phyloP scores from a whole-genome alignment of 257 asterid species.

The Salvia hispanica region DNA sequence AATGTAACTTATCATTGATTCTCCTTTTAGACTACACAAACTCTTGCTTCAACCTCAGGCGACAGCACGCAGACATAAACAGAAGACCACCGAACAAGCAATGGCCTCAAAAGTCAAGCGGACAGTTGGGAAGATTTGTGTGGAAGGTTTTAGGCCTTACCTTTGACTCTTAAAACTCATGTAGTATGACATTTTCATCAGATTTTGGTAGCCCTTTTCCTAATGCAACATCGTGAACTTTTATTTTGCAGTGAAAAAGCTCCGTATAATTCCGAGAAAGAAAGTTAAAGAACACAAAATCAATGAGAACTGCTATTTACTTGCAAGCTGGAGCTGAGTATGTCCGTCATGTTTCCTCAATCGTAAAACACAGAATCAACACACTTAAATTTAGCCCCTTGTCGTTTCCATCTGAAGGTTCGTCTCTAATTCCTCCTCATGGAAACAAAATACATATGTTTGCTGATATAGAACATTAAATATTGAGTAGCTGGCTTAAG shows the following conservation, averaged over 20 bases:
- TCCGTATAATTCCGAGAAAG: constrained; percentile 76
- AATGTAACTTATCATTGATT: constrained; percentile 7
- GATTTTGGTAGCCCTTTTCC: neutral
- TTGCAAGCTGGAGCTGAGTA: constrained; percentile 91
- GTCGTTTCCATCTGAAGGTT: constrained; percentile 73
- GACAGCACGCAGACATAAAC: constrained; percentile 51
- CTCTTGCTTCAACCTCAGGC: constrained; percentile 82
- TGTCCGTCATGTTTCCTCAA: constrained; percentile 76
- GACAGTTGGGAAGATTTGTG: constrained; percentile 80
- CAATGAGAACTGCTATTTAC: constrained; percentile 70
- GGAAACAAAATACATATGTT: neutral
- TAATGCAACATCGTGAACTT: neutral
- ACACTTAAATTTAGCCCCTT: constrained; percentile 62
- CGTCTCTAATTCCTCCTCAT: constrained; percentile 27
- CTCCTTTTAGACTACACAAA: constrained; percentile 68
- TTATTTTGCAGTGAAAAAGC: constrained; percentile 69
- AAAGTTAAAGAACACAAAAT: constrained; percentile 69
- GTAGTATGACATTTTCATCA: neutral
- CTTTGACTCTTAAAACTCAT: neutral
- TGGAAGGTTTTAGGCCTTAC: constrained; percentile 66
- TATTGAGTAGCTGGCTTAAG: constrained; percentile 12
- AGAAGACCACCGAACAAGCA: constrained; percentile 57
- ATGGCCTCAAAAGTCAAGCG: constrained; percentile 54
- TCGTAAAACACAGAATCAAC: constrained; percentile 73
- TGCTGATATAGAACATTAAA: constrained; percentile 12